phyloP scores from a whole-genome alignment of 2,329 filamentous ascomycete species.

The Cryphonectria parasitica region DNA sequence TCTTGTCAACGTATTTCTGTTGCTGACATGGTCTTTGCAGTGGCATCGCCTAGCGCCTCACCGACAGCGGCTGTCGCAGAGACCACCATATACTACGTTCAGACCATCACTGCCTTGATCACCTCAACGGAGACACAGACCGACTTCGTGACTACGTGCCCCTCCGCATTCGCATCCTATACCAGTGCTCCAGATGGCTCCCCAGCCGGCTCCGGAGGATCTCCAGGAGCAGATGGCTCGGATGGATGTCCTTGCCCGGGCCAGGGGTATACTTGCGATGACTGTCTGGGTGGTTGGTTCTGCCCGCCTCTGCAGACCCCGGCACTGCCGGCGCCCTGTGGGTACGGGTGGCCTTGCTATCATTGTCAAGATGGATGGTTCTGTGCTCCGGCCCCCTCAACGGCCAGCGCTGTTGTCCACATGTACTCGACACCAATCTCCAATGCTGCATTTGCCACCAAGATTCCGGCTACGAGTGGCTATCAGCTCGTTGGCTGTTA shows the following conservation, averaged over 20 bases:
- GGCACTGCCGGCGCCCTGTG: constrained; percentile 27
- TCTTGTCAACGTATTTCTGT: not conserved
- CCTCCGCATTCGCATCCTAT: constrained; percentile 10
- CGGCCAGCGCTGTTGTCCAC: not conserved
- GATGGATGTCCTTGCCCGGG: constrained; percentile 22
- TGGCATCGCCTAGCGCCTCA: not conserved
- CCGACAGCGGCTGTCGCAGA: constrained; percentile 8
- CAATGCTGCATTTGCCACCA: not conserved
- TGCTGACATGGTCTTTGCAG: constrained; percentile 11
- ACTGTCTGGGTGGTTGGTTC: constrained; percentile 29
- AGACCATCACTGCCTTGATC: constrained; percentile 28
- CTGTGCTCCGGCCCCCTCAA: constrained; percentile 22
- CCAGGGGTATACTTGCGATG: constrained; percentile 28
- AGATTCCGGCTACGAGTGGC: constrained; percentile 1
- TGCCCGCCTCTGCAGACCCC: constrained; percentile 29
- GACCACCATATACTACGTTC: constrained; percentile 29
- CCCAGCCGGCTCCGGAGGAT: not conserved
- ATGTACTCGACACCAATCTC: not conserved
- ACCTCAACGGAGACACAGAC: constrained; percentile 20
- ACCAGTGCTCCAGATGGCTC: not conserved
- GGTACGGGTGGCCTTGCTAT: constrained; percentile 29
- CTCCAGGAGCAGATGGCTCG: constrained; percentile 9
- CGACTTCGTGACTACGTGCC: constrained; percentile 19
- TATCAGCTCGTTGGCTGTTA: constrained; percentile 26
- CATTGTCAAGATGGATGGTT: constrained; percentile 29